Base-by-base conservation (phyloP, 75 land plant species). In the Sequoiadendron giganteum region DNA sequence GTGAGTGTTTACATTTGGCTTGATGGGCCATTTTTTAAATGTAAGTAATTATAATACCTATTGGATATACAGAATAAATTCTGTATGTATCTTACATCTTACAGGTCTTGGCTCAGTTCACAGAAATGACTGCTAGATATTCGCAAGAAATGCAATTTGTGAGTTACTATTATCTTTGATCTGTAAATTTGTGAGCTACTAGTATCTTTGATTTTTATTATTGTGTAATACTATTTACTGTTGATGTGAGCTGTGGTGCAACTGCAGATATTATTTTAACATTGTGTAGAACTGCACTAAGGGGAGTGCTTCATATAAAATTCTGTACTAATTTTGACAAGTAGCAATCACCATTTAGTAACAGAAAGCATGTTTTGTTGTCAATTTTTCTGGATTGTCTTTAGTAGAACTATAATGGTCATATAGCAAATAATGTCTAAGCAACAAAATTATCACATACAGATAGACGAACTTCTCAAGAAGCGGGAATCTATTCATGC, bases 381-480 rank as follows among this genome's bases (percentile, higher is more conserved):
- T 47, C 13, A 48, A 82, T 2, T 28, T 82, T 47, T 45, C 34
- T 87, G 36, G 19, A 54, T 32, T 42, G 32, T 15, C 21, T 77
- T 81, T 39, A 56, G 28, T 38, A 52, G 19, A 40, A 55, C 52
- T 13, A 75, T 75, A 32, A 75, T 75, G 28, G 28, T 11, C 16
- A 34, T 75, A 34, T 75, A 2, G 39, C 38, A 14, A 75, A 13
- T 34, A 43, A 43, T 43, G 43, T 47, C 52, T n/a, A 47, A 47
- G 32, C 34, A 45, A 32, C 54, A 45, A 82, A 45, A 15, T 38
- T 85, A 36, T 58, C 28, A n/a, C 85, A 56, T 92, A 55, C 93
- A 98, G 99, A 96, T 98, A 85, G 99, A 98, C 83, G 94, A 93
- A 83, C 96, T 98, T 88, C 94, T 98, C 55, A 95, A 95, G 84